phyloP scores from a whole-genome alignment of 768 basidiomycete species.

The Daedalea quercina region DNA sequence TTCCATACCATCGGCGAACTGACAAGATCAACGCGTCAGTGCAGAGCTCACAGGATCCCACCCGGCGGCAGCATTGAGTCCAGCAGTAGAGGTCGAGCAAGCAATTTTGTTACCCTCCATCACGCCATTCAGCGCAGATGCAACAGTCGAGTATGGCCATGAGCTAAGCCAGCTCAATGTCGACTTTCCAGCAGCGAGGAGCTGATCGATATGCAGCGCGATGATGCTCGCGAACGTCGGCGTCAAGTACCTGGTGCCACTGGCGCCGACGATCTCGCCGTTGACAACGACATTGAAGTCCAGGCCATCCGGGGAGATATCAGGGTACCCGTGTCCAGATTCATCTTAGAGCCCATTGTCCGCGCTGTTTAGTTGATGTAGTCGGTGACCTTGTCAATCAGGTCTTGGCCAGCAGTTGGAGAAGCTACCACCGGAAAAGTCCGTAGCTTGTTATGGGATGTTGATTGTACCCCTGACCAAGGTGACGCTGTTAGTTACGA shows the following conservation, averaged over 20 bases:
- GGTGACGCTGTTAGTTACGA: conserved; percentile 20
- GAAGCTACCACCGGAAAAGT: conserved; percentile 35
- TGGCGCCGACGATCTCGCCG: conserved; percentile 14
- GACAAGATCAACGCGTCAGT: no score
- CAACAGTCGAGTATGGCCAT: conserved; percentile 28
- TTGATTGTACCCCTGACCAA: conserved; percentile 53
- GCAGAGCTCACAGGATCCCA: no score
- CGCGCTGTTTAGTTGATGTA: conserved; percentile 29
- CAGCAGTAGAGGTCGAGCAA: no score
- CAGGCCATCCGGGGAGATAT: conserved; percentile 28
- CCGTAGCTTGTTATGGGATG: conserved; percentile 37
- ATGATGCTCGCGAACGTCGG: conserved; percentile 28
- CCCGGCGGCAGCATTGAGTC: no score
- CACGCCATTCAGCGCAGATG: no score
- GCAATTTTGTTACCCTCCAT: no score
- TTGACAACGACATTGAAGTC: conserved; percentile 52
- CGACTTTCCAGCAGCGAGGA: conserved; percentile 20
- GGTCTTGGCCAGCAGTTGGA: conserved; percentile 31
- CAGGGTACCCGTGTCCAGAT: conserved; percentile 23
- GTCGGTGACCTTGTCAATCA: conserved; percentile 20
- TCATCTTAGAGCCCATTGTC: conserved; percentile 26
- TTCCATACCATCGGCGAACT: no score
- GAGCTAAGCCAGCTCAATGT: conserved; percentile 30
- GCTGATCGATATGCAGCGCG: conserved; percentile 27
- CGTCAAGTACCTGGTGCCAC: conserved; percentile 25